Conservation (phyloP, 208 protist species). For the Crithidia sp. region DNA sequence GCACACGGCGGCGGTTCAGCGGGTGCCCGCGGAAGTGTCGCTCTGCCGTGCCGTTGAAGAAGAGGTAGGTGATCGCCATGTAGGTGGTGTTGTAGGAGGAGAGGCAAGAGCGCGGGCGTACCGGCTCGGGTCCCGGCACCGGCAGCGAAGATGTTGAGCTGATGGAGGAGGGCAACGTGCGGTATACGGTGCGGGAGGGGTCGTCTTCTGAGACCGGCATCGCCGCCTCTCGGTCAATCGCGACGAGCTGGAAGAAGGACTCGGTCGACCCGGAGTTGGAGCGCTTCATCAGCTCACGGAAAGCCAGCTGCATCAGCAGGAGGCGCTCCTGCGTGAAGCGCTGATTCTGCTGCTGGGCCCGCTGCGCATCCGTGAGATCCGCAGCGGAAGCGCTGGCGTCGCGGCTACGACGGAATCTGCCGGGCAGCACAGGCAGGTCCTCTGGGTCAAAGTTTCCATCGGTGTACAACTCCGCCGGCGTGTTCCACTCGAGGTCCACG, state of each 20-base stretch:
- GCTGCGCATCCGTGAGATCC: neutral
- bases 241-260: slow-evolving; percentile 28
- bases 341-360: neutral
- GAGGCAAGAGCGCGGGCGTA: neutral
- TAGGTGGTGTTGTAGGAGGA: slow-evolving; percentile 8
- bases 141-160: neutral
- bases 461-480: neutral
- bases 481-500: neutral
- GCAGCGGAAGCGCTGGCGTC: neutral
- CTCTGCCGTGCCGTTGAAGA: slow-evolving; percentile 56
- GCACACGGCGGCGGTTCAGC: slow-evolving; percentile 38
- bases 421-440: neutral
- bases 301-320: slow-evolving; percentile 19
- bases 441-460: neutral
- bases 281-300: slow-evolving; percentile 24
- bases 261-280: slow-evolving; percentile 2
- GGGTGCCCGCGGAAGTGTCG: slow-evolving; percentile 34
- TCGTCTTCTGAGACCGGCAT: neutral
- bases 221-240: slow-evolving; percentile 19
- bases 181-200: slow-evolving; percentile 6
- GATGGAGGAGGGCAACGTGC: neutral
- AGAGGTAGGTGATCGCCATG: slow-evolving; percentile 34
- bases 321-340: slow-evolving; percentile 15
- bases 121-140: neutral
- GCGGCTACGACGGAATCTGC: neutral